Evolutionary conservation across 441 rosid genomes (phyloP).

Genomic region (Syzygium syzygioides): DNA sequence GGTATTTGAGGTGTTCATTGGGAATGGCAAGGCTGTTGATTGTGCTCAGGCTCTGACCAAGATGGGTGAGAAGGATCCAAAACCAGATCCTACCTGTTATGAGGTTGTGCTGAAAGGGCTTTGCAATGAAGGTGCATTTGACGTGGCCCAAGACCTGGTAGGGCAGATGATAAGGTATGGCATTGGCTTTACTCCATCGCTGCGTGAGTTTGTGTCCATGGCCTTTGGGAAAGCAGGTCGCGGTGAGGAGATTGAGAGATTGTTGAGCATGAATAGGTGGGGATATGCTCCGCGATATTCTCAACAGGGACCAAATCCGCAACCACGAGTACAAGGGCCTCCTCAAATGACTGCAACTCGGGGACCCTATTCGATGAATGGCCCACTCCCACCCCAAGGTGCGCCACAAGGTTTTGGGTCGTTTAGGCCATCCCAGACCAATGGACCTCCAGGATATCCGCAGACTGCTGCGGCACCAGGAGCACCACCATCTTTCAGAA

Average conservation of each 20-base stretch:
- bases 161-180: conserved; percentile 60
- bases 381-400: conserved; percentile 13
- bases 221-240: conserved; percentile 53
- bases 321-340: conserved; percentile 10
- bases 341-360: not conserved
- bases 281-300: conserved; percentile 13
- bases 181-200: conserved; percentile 54
- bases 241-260: conserved; percentile 54
- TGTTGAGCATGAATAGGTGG: conserved; percentile 44
- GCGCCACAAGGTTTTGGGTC: not conserved
- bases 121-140: conserved; percentile 56
- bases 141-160: conserved; percentile 40
- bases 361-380: not conserved
- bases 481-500: not conserved
- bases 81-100: conserved; percentile 73
- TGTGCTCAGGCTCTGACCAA: conserved; percentile 58
- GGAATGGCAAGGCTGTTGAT: conserved; percentile 62
- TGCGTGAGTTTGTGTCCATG: conserved; percentile 40
- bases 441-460: not conserved
- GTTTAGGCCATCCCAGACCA: not conserved
- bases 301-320: not conserved
- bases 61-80: conserved; percentile 90
- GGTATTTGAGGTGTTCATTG: conserved; percentile 61
- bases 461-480: not conserved
- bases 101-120: conserved; percentile 80